Percentiles rank a stretch among this genome's conserved stretches.
Conservation (phyloP, 2,329 filamentous ascomycete genomes). For the Aspergillus ibericus region DNA sequence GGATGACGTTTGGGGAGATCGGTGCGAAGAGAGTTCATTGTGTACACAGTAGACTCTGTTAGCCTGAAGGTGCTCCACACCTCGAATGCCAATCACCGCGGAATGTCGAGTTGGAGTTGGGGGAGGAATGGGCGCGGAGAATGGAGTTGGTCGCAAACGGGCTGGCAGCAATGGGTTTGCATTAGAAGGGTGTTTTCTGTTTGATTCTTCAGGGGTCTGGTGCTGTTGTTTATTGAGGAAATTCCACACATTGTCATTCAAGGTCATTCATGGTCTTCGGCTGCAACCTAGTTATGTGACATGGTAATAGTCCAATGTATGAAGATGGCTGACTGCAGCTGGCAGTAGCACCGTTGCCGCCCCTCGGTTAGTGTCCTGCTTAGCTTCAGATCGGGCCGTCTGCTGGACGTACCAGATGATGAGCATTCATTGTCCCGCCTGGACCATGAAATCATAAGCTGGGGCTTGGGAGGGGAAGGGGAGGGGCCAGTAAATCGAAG, state of each 20-base stretch:
- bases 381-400: constrained; percentile 3
- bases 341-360: neutral
- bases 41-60: neutral
- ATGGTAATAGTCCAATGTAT: neutral
- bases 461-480: neutral
- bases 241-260: neutral
- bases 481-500: neutral
- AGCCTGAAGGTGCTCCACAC: neutral
- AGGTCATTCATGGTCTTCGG: neutral
- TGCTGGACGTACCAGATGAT: constrained; percentile 6
- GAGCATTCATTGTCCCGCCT: neutral
- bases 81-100: neutral
- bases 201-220: neutral
- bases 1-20: constrained; percentile 18
- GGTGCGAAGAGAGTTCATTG: neutral
- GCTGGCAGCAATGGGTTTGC: neutral
- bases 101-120: neutral
- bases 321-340: neutral
- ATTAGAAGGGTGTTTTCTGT: neutral
- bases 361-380: neutral
- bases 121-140: neutral
- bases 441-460: constrained; percentile 5
- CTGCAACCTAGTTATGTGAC: neutral
- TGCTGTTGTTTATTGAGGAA: neutral
- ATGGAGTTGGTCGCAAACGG: neutral